Evolutionary conservation across 352 stramenopile genomes (phyloP), one percentile per base, ranked within the genome.

Genomic region (Saprolegnia parasitica): DNA sequence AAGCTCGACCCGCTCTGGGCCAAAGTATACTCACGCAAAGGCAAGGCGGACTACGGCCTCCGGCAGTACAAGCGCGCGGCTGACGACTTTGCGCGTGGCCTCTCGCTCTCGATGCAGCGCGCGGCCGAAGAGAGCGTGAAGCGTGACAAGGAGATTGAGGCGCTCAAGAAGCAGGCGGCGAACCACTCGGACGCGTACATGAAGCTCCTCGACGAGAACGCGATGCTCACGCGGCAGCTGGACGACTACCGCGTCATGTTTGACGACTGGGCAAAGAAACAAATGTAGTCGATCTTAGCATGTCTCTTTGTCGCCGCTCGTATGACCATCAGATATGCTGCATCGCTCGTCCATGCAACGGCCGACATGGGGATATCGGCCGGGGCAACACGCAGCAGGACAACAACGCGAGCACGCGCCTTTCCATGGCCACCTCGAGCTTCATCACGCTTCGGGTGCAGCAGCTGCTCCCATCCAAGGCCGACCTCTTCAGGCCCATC

Each of bases 211-310:
- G 85, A 91, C 54, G 81, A 93, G 58, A 91, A 91, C 56, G 77
- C 71, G 29, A 81, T 88, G 61, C 81, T 91, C 29, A 65, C 90
- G 82, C 72, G 79, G 20, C 83, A 90, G 77, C 26, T 90, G 0
- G 81, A 91, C 35, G 85, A 93, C 64, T 93, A 91, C 54, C 78
- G 90, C 72, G 76, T 85, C 67, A 79, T 93, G 77, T 91, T 93
- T 71, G 85, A 83, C 16, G 85, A 93, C 65, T 93, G 83, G 81
- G 84, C 78, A 4, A 93, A 93, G 76, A 93, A 93, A 73, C 72
- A 91, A 56, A 87, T 87, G 73, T 93, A 76, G 78, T 57, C 52
- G 46, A 56, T 52, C 29, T 65, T 37, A 20, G 35, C 5, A 32
- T 65, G 71, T 10, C 65, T 65, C 16, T n/a, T n/a, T n/a, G 42